These are phyloP conservation scores for Fraxinus ornus DNA, from an alignment of 305 asterid genomes.

Conservation along the genomic window DNA sequence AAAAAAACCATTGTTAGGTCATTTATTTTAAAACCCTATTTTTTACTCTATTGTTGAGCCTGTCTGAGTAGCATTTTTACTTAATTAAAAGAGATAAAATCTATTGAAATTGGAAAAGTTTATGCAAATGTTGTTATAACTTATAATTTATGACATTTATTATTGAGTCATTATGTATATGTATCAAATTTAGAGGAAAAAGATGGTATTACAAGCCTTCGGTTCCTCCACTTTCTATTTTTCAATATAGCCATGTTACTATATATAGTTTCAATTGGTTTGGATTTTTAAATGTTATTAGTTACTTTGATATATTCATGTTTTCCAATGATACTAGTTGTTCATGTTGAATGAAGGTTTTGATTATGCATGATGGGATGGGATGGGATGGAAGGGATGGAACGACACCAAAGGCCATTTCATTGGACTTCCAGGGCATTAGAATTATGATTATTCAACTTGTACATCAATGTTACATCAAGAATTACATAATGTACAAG, in stretches of 20 bases:
- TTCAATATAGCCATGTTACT: background rate
- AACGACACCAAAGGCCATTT: too few relatives aligned
- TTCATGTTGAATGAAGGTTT: background rate
- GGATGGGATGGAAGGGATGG: background rate
- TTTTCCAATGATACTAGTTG: background rate
- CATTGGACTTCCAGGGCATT: background rate
- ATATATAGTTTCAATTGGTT: background rate
- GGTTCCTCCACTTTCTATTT: constrained; percentile 55
- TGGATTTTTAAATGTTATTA: too few relatives aligned
- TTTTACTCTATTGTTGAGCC: too few relatives aligned
- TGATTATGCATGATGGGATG: background rate
- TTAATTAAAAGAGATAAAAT: too few relatives aligned
- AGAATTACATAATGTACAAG: too few relatives aligned
- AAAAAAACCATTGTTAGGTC: too few relatives aligned
- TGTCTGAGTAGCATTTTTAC: too few relatives aligned
- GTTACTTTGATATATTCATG: background rate
- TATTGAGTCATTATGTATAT: background rate
- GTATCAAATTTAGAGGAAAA: constrained; percentile 3
- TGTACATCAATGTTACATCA: too few relatives aligned
- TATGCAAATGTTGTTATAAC: background rate
- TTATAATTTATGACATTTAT: background rate
- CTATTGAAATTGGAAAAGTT: background rate
- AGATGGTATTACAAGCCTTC: constrained; percentile 26
- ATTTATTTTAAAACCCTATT: too few relatives aligned
- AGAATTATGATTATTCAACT: too few relatives aligned